These are phyloP conservation scores for Annulohypoxylon moriforme DNA, from an alignment of 495 filamentous ascomycete genomes.

Conservation along the genomic window DNA sequence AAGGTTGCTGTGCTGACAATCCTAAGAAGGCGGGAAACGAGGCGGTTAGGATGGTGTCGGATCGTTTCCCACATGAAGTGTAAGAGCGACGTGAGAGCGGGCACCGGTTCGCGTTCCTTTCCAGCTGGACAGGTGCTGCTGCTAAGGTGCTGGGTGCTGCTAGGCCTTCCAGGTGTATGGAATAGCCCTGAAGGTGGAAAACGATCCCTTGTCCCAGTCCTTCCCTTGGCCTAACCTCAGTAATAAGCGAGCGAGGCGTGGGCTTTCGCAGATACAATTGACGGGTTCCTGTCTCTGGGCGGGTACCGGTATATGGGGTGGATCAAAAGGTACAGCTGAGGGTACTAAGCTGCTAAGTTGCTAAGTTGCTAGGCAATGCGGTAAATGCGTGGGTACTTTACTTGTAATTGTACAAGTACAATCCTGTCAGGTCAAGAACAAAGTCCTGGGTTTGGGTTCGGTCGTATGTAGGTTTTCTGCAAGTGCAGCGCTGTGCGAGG, in stretches of 20 bases:
- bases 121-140: too few relatives aligned
- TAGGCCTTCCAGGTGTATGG: constrained; percentile 9
- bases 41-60: constrained; percentile 6
- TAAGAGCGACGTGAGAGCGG: constrained; percentile 15
- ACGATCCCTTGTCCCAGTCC: constrained; percentile 13
- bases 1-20: constrained; percentile 34
- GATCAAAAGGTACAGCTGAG: background rate
- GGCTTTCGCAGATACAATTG: background rate
- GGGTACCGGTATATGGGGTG: background rate
- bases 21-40: constrained; percentile 7
- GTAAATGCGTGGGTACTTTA: constrained; percentile 3
- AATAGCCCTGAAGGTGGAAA: background rate
- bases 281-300: background rate
- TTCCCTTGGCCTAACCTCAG: constrained; percentile 13
- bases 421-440: constrained; percentile 25
- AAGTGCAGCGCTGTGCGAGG: background rate
- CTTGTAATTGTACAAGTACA: constrained; percentile 13
- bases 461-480: constrained; percentile 8
- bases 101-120: background rate
- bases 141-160: background rate
- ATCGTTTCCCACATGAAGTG: constrained; percentile 14
- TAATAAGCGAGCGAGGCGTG: constrained; percentile 1
- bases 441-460: constrained; percentile 16
- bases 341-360: background rate
- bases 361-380: too few relatives aligned